Conservation (phyloP, 148 eudicot species). For the Rheum nobile region DNA sequence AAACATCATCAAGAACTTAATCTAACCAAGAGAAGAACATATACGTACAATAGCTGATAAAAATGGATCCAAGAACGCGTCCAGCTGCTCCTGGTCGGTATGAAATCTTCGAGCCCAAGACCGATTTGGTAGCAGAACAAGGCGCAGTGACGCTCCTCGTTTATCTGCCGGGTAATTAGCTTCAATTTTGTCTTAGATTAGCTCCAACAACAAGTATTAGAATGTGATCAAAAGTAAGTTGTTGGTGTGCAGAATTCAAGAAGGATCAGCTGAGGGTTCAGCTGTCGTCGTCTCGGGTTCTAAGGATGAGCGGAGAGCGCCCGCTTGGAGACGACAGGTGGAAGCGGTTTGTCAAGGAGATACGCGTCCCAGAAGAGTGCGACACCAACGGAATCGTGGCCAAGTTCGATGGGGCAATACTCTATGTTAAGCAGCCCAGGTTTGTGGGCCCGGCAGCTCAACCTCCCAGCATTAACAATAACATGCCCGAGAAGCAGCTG, state of each 20-base stretch:
- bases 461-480: neutral
- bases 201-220: neutral
- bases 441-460: constrained; percentile 23
- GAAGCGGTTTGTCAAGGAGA: constrained; percentile 40
- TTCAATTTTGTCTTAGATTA: neutral
- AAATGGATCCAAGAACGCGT: constrained; percentile 9
- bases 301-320: constrained; percentile 47
- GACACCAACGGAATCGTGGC: constrained; percentile 41
- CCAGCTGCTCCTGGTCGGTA: constrained; percentile 14
- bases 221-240: neutral
- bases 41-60: too few species aligned
- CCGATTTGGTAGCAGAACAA: constrained; percentile 31
- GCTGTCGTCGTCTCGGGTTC: constrained; percentile 23
- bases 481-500: neutral
- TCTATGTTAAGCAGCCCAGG: constrained; percentile 45
- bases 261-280: constrained; percentile 47
- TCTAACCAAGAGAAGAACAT: too few species aligned
- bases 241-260: constrained; percentile 31
- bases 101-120: constrained; percentile 34
- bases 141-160: constrained; percentile 41
- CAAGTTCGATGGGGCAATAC: constrained; percentile 36
- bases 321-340: constrained; percentile 30
- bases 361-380: constrained; percentile 29
- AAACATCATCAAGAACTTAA: too few species aligned
- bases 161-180: constrained; percentile 45